A percentile compares a stretch with the other conserved stretches of the same genome.
These are phyloP conservation scores for Fonsecaea monophora DNA, from an alignment of 2,329 filamentous ascomycete species.

Conservation along the genomic window DNA sequence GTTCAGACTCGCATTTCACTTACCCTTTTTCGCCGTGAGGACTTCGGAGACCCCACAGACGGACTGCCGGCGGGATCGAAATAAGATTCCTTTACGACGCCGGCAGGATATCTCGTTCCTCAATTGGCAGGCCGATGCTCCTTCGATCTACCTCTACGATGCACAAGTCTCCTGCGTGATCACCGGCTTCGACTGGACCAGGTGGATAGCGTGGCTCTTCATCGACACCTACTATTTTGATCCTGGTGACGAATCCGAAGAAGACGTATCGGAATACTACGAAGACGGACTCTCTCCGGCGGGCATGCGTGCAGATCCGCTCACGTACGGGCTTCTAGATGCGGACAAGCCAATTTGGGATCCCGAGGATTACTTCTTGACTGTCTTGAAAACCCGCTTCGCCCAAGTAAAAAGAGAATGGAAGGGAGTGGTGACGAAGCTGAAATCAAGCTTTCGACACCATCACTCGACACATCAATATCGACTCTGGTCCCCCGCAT, in stretches of 20 bases:
- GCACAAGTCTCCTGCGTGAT: slow-evolving; percentile 13
- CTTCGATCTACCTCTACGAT: slow-evolving; percentile 4
- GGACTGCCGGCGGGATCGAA: background rate
- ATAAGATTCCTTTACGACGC: background rate
- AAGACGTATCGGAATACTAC: slow-evolving; percentile 1
- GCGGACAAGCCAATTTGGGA: slow-evolving; percentile 11
- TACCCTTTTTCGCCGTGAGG: background rate
- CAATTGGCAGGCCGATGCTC: background rate
- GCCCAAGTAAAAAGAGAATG: slow-evolving; percentile 2
- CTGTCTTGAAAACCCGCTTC: background rate
- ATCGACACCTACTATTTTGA: slow-evolving; percentile 9
- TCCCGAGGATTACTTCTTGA: slow-evolving; percentile 12
- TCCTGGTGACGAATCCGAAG: background rate
- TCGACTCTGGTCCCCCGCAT: background rate
- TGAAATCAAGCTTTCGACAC: background rate
- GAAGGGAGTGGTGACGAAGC: background rate
- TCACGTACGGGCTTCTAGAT: background rate
- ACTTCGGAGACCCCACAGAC: background rate
- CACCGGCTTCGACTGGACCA: background rate
- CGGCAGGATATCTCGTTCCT: slow-evolving; percentile 10
- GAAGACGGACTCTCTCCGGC: background rate
- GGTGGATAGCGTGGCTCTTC: background rate
- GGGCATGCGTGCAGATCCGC: slow-evolving; percentile 1
- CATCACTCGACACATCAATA: background rate
- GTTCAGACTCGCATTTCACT: slow-evolving; percentile 11